phyloP scores from a whole-genome alignment of 345 rosid genomes.

The Eucalyptus guilfoylei region DNA sequence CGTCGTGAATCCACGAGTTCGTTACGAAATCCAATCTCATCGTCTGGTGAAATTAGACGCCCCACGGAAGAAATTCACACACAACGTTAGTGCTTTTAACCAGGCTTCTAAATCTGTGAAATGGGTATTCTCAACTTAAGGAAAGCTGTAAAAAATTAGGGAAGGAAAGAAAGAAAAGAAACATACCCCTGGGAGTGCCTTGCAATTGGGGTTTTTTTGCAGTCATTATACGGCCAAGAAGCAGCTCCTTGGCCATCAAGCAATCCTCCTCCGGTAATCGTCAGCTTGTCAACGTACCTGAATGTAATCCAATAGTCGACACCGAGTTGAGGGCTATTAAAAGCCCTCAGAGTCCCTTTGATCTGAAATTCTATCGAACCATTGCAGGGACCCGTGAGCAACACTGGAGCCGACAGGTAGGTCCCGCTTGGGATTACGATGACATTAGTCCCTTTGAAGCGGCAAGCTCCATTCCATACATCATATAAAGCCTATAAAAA shows the following conservation, averaged over 20 bases:
- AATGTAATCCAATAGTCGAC: conserved; percentile 2
- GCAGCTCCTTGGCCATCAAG: conserved; percentile 15
- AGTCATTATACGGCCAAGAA: conserved; percentile 7
- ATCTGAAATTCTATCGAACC: neutral
- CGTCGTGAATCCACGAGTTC: neutral
- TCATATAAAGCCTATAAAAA: neutral
- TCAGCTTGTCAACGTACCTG: neutral
- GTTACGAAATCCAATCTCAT: neutral
- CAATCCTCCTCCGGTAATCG: conserved; percentile 5
- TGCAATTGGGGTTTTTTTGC: neutral
- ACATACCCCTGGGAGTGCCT: conserved; percentile 2
- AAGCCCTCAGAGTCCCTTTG: neutral
- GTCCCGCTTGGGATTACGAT: conserved; percentile 6
- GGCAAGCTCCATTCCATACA: conserved; percentile 8
- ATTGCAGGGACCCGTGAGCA: conserved; percentile 8
- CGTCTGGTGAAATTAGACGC: neutral
- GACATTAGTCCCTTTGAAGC: neutral
- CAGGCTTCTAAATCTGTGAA: neutral
- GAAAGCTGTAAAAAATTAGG: neutral
- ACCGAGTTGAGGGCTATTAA: neutral
- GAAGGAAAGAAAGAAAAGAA: neutral
- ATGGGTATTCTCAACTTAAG: neutral
- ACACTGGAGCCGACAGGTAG: neutral
- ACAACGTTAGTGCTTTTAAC: neutral
- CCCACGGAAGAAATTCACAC: neutral